Base-by-base conservation (phyloP, 2,329 filamentous ascomycete species). In the Diaporthe ampelina region DNA sequence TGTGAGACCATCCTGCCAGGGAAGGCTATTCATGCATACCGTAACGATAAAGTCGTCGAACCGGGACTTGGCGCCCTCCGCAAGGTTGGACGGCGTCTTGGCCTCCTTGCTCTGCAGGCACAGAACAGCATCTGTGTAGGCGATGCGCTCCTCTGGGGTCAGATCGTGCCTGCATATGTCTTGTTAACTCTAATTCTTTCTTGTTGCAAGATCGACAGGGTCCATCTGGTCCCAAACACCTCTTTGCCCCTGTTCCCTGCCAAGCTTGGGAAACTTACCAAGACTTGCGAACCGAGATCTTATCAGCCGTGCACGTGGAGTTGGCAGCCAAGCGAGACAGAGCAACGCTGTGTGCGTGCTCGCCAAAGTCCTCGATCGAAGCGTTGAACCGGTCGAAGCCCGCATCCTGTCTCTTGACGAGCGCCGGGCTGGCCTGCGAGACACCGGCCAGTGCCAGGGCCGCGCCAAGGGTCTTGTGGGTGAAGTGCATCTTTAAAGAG, bases 31-130 rank as follows among this genome's bases (percentile, higher is more conserved):
- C 24, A 68, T 68, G 48, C 63, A 40, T 68, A 68, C 63, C 54
- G 80, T 79, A 35, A 68, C 79, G 13, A 81, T 77, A 52, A 82
- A 82, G 56, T 82, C 81, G 43, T 82, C 81, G 29, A 76, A 82
- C 32, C 81, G 79, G 57, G 76, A 80, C 48, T 78, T 61, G 17
- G 80, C 81, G 26, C 81, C 81, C 1, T 80, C 80, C 40, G 80
- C 81, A 59, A 73, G 79, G 6, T 52, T 72, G 17, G 72, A 75
- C 17, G 79, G 76, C 1, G 76, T 74, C 58, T 76, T 79, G 8
- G 81, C 77, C 10, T 81, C 80, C 26, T 78, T 70, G 59, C 79
- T 78, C 77, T 77, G 77, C 57, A 82, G 74, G 61, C 81, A 82
- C 15, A 70, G 75, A 4, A 82, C 78, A 3, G 81, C 79, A 29